Evolutionary conservation across 1,139 yeast genomes (phyloP).

Genomic region (Saccharomyces hybrid): DNA sequence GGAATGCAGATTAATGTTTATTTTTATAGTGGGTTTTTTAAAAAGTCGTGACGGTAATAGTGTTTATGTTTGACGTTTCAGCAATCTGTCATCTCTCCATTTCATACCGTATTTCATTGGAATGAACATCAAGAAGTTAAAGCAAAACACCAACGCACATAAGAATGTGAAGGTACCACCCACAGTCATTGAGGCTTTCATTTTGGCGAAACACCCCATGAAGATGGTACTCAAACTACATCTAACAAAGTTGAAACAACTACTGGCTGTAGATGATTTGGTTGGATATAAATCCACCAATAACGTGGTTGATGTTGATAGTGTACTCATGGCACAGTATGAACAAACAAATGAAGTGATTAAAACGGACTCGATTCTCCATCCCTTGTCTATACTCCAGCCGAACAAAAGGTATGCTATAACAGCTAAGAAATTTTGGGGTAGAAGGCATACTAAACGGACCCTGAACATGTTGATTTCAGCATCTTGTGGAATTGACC

Average conservation of each 20-base stretch:
- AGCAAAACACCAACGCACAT: conserved; percentile 31
- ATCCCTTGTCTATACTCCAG: conserved; percentile 54
- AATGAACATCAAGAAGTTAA: conserved; percentile 23
- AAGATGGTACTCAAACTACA: conserved; percentile 57
- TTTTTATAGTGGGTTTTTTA: conserved; percentile 3
- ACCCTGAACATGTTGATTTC: conserved; percentile 42
- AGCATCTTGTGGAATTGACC: conserved; percentile 20
- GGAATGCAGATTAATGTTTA: neutral
- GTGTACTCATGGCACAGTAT: conserved; percentile 44
- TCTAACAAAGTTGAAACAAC: conserved; percentile 52
- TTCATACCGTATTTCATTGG: conserved; percentile 30
- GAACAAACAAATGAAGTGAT: conserved; percentile 50
- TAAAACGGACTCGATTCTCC: conserved; percentile 47
- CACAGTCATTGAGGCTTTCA: conserved; percentile 45
- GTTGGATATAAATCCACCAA: conserved; percentile 56
- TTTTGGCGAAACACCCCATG: conserved; percentile 51
- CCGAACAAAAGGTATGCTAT: conserved; percentile 49
- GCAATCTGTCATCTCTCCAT: conserved; percentile 26
- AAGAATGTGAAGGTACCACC: conserved; percentile 62
- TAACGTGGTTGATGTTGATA: conserved; percentile 47
- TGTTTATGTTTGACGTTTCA: conserved; percentile 13
- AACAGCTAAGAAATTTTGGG: conserved; percentile 35
- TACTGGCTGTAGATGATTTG: conserved; percentile 53
- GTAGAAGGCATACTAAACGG: conserved; percentile 38
- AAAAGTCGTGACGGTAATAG: conserved; percentile 3